Base-by-base conservation (phyloP, 495 filamentous ascomycete species). In the Paragyromitra xinjiangensis region DNA sequence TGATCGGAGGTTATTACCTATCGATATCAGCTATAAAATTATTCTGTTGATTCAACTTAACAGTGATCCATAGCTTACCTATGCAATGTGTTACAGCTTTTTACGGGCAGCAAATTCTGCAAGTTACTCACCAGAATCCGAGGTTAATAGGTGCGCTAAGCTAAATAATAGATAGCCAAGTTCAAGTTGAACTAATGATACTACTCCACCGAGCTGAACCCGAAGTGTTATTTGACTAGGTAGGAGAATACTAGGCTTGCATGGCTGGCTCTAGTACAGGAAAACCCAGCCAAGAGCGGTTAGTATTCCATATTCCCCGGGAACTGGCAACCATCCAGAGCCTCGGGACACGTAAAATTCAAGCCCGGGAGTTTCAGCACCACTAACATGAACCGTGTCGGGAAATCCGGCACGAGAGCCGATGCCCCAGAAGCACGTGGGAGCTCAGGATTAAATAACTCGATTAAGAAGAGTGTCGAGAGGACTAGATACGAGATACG, bases 381-480 rank as follows among this genome's bases (percentile, higher is more conserved):
- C 29, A 34, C 29, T 29, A 29, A 29, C 26, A 29, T 29, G 26
- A 29, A 29, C 26, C 2, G 29, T 34, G 29, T 34, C 56, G 44
- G 69, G 58, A 44, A 8, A 22, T 42, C 16, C 56, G 69, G 69
- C 34, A 24, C 69, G 42, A 39, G 56, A 42, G 9, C 69, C 69
- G 69, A 8, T 39, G 14, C 58, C 53, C 14, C 14, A 48, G 22
- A n/a, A 29, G 45, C 56, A 69, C 51, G 26, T 53, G 67, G 56
- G 67, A 44, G 42, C 40, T 34, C 26, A 29, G 53, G 42, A 61
- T n/a, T n/a, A 6, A 70, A 48, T 61, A 48, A 58, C 65, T 22
- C 50, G n/a, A 69, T 42, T 19, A 7, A 55, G 29, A 24, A 16
- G 50, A n/a, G 6, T 11, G 1, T 62, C 26, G 53, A 34, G 55